Evolutionary conservation across 1,284 basidiomycete genomes (phyloP).

Genomic region (Leccinum subrobustum): DNA sequence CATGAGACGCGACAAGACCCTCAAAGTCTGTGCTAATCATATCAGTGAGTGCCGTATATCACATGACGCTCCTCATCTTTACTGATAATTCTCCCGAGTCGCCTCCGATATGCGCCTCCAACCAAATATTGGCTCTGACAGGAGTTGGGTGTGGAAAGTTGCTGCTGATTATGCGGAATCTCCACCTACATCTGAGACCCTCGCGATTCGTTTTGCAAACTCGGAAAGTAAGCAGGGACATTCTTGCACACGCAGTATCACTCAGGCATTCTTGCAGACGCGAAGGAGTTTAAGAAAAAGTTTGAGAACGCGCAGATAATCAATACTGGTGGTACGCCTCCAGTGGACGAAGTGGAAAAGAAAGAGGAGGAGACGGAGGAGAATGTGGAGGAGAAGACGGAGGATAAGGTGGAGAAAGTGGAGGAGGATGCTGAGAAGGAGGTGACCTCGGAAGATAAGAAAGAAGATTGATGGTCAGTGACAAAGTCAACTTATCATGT

Average conservation of each 20-base stretch:
- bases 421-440: constrained; percentile 34
- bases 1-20: constrained; percentile 99
- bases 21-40: constrained; percentile 99
- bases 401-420: constrained; percentile 26
- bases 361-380: constrained; percentile 34
- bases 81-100: constrained; percentile 50
- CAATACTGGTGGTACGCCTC: constrained; percentile 49
- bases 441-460: constrained; percentile 26
- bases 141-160: constrained; percentile 99
- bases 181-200: constrained; percentile 87
- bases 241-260: neutral
- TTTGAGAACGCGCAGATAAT: constrained; percentile 83
- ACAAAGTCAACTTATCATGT: constrained; percentile 2
- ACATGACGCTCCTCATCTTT: neutral
- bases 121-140: constrained; percentile 98
- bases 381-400: constrained; percentile 31
- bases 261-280: constrained; percentile 54
- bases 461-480: constrained; percentile 22
- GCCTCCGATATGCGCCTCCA: constrained; percentile 90
- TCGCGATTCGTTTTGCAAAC: constrained; percentile 98
- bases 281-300: constrained; percentile 80
- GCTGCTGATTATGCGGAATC: constrained; percentile 92
- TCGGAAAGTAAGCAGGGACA: constrained; percentile 78
- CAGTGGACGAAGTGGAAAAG: constrained; percentile 31
- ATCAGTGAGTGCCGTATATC: constrained; percentile 60